Percentiles rank a stretch among this genome's conserved stretches.
Conservation (phyloP, 2,329 filamentous ascomycete species). For the Paracoccidioides lutzii region DNA sequence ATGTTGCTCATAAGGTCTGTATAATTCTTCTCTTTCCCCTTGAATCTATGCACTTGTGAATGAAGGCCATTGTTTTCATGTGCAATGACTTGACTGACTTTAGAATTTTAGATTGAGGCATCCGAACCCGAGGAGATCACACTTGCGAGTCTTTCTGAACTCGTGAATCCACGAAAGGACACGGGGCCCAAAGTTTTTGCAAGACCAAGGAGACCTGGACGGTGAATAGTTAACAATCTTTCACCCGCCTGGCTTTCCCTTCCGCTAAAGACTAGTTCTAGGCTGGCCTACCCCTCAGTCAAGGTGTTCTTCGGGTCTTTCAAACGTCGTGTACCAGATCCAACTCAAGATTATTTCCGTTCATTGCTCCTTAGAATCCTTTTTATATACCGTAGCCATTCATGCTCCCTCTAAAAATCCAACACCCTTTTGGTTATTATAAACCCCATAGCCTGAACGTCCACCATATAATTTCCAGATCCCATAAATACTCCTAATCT, state of each 20-base stretch:
- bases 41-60: background rate
- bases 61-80: background rate
- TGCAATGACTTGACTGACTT: conserved; percentile 14
- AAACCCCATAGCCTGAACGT: background rate
- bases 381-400: background rate
- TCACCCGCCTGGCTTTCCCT: background rate
- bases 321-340: background rate
- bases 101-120: conserved; percentile 39
- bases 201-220: conserved; percentile 50
- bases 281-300: background rate
- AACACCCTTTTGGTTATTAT: background rate
- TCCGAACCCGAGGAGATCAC: conserved; percentile 47
- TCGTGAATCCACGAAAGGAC: conserved; percentile 40
- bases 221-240: conserved; percentile 17
- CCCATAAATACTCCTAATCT: background rate
- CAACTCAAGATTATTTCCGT: background rate
- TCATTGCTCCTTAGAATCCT: background rate
- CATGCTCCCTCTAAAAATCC: background rate
- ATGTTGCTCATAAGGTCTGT: conserved; percentile 43
- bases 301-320: background rate
- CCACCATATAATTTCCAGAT: background rate
- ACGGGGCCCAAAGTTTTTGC: conserved; percentile 43
- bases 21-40: background rate
- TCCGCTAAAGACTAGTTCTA: background rate
- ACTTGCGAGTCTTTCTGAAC: conserved; percentile 38